These are phyloP conservation scores for Beauveria sp. DNA, from an alignment of 2,329 filamentous ascomycete genomes.

Conservation along the genomic window DNA sequence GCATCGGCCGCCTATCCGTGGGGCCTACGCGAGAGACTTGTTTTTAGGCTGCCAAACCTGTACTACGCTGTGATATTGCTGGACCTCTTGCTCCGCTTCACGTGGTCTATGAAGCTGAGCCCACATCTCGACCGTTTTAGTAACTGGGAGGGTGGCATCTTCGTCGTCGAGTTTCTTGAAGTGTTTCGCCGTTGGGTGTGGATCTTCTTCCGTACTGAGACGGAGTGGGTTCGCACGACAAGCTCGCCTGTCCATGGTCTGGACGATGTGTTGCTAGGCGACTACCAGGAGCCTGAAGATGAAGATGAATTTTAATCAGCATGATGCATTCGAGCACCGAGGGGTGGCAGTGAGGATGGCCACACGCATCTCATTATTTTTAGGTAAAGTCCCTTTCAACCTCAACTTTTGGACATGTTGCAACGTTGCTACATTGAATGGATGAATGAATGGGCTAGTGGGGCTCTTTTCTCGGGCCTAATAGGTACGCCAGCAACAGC, in stretches of 20 bases:
- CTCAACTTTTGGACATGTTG: not conserved
- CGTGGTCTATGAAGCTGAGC: slow-evolving; percentile 84
- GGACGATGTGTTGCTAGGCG: slow-evolving; percentile 69
- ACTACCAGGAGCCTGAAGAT: slow-evolving; percentile 56
- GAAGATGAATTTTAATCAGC: slow-evolving; percentile 25
- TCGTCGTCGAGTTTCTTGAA: slow-evolving; percentile 79
- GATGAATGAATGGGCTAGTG: not conserved
- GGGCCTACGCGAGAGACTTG: slow-evolving; percentile 67
- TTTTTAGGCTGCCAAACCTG: slow-evolving; percentile 62
- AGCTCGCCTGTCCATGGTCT: slow-evolving; percentile 42
- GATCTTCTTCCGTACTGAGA: slow-evolving; percentile 94
- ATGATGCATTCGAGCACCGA: not conserved
- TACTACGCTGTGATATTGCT: slow-evolving; percentile 78
- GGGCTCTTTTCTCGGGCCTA: not conserved
- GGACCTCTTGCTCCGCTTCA: slow-evolving; percentile 77
- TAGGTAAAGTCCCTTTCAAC: not conserved
- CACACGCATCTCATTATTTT: not conserved
- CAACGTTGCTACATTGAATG: not conserved
- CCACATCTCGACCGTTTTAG: slow-evolving; percentile 75
- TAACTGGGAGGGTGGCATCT: slow-evolving; percentile 83
- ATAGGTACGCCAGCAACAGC: not conserved
- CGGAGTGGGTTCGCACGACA: slow-evolving; percentile 70
- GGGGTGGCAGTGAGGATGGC: not conserved
- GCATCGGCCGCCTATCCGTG: slow-evolving; percentile 60
- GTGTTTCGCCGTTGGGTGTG: slow-evolving; percentile 87